Base-by-base conservation (phyloP, 2,329 filamentous ascomycete genomes). In the Colletotrichum musicola region DNA sequence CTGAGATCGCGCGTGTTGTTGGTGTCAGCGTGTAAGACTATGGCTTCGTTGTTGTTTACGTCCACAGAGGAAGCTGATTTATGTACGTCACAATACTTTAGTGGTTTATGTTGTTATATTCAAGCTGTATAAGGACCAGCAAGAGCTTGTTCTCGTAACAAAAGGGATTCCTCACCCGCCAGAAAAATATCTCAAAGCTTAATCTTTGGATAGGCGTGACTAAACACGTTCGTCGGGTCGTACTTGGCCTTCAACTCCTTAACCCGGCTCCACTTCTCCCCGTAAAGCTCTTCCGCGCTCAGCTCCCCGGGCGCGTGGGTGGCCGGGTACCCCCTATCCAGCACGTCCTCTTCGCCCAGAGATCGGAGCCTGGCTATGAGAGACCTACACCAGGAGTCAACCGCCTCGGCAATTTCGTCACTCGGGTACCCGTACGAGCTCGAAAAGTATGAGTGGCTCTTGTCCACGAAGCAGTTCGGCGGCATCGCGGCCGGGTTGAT, bases 241-340 rank as follows among this genome's bases (percentile, higher is more conserved):
- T 44, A 53, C 49, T 62, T 54, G 38, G 30, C 35, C 49, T 62
- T 54, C 16, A 54, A 12, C 59, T 62, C 49, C 59, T 62, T 54
- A n/a, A 54, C 59, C 10, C 59, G 49, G 2, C 2, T n/a, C 49
- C 46, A 62, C 22, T 46, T 35, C 47, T 62, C 59, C n/a, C 35
- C 35, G 59, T 62, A 62, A 0, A 62, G 20, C 20, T 62, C 38
- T 40, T 44, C 47, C 38, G 59, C 49, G 10, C 16, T 38, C 13
- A 44, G 44, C 47, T 62, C 46, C 20, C 57, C 59, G 16, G 59
- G 49, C 38, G 20, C n/a, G 40, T 54, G 53, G 14, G 59, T 62
- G 4, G 35, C 59, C 12, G 59, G 59, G 20, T 54, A 62, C 6
- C 59, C 49, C 7, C 49, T 27, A 14, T 54, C 49, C 38, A 44